phyloP scores from a whole-genome alignment of 352 stramenopile species.

The Thraustotheca clavata region DNA sequence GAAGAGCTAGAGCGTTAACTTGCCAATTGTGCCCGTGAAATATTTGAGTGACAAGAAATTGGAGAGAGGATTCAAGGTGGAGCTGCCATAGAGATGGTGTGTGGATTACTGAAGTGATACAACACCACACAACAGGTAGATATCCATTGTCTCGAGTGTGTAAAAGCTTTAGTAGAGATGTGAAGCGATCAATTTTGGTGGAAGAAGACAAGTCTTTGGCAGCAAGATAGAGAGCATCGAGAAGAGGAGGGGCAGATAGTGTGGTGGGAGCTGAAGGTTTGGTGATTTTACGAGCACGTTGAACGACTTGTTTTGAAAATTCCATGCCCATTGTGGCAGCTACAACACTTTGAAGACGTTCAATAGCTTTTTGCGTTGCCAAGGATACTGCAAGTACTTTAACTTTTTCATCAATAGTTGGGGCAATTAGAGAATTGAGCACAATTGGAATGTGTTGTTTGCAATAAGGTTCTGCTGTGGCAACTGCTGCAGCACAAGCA shows the following conservation, averaged over 20 bases:
- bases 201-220: not conserved
- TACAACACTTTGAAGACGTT: not conserved
- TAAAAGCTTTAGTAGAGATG: not conserved
- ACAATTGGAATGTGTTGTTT: constrained; percentile 7
- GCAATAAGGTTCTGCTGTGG: constrained; percentile 13
- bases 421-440: constrained; percentile 7
- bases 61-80: not conserved
- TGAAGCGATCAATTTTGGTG: not conserved
- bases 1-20: not conserved
- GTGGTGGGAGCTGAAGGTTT: not conserved
- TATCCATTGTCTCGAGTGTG: not conserved
- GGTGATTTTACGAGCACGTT: not conserved
- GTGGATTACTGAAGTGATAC: not conserved
- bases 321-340: constrained; percentile 13
- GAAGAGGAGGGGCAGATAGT: not conserved
- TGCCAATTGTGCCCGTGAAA: not conserved
- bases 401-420: not conserved
- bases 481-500: not conserved
- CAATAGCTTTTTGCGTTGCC: constrained; percentile 11
- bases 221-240: not conserved
- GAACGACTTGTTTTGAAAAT: constrained; percentile 19
- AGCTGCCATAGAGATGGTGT: not conserved
- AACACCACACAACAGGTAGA: not conserved
- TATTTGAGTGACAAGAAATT: not conserved
- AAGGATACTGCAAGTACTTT: not conserved